Conservation (phyloP, 1,284 basidiomycete genomes). For the Pseudozyma pruni region DNA sequence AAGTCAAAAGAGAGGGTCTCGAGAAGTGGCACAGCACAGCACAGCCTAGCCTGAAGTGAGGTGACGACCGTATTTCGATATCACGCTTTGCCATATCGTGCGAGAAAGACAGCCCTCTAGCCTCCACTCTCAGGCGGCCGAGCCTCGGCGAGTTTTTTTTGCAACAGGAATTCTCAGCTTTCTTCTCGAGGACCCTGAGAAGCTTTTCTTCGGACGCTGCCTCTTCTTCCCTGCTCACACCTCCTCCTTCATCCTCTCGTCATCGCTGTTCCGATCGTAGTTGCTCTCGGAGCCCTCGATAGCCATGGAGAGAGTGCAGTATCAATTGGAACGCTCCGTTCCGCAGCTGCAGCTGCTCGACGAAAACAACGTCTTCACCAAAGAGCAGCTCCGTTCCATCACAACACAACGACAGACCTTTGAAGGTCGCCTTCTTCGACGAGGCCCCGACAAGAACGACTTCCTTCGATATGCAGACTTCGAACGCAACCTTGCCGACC, state of each 20-base stretch:
- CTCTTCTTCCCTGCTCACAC: neutral
- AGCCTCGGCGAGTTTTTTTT: neutral
- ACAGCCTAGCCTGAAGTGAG: too few relatives aligned
- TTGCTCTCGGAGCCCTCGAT: too few relatives aligned
- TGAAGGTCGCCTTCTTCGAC: constrained; percentile 84
- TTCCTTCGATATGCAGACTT: constrained; percentile 91
- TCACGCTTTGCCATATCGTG: neutral
- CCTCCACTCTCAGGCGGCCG: neutral
- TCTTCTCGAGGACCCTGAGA: constrained; percentile 3
- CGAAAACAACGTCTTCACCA: constrained; percentile 85
- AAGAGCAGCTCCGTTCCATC: constrained; percentile 78
- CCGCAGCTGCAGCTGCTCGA: constrained; percentile 93
- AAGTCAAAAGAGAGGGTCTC: too few relatives aligned
- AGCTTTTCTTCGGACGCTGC: neutral
- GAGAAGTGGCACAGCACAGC: neutral
- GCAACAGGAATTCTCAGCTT: constrained; percentile 3
- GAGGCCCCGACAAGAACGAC: constrained; percentile 85
- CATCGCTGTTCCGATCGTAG: too few relatives aligned
- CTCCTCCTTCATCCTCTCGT: neutral
- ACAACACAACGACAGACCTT: constrained; percentile 84
- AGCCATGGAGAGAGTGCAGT: constrained; percentile 97
- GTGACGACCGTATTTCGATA: too few relatives aligned
- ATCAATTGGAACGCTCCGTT: constrained; percentile 95
- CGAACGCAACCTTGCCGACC: constrained; percentile 75
- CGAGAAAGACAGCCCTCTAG: constrained; percentile 2